phyloP scores from a whole-genome alignment of 805 yeast genomes.

The Suhomyces emberorum region DNA sequence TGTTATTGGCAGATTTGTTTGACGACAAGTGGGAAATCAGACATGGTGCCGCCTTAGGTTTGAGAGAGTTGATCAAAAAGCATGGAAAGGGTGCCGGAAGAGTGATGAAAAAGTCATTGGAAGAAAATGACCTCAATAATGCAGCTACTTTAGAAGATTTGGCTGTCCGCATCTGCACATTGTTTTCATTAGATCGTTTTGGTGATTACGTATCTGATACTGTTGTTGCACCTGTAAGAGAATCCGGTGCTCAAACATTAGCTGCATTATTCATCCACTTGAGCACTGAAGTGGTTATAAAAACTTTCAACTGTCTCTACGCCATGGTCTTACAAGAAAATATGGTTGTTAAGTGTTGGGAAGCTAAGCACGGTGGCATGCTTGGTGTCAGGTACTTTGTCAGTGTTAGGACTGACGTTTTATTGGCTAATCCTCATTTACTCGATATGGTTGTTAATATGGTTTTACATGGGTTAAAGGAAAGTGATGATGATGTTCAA shows the following conservation, averaged over 20 bases:
- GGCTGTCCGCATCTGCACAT: constrained; percentile 76
- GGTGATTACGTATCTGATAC: constrained; percentile 97
- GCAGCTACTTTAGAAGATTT: constrained; percentile 77
- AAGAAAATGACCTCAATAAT: constrained; percentile 66
- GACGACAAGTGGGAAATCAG: constrained; percentile 90
- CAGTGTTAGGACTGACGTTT: constrained; percentile 78
- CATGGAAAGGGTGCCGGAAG: constrained; percentile 89
- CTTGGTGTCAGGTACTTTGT: constrained; percentile 90
- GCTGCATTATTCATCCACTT: constrained; percentile 86
- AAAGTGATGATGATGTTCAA: constrained; percentile 91
- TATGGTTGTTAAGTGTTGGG: constrained; percentile 70
- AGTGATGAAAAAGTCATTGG: constrained; percentile 55
- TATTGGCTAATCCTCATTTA: constrained; percentile 53
- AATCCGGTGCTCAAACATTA: constrained; percentile 90
- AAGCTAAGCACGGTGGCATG: constrained; percentile 98
- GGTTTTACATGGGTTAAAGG: constrained; percentile 79
- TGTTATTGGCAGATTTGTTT: constrained; percentile 73
- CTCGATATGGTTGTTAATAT: constrained; percentile 73
- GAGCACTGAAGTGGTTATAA: constrained; percentile 52
- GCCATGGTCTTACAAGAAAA: constrained; percentile 66
- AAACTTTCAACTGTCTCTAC: constrained; percentile 63
- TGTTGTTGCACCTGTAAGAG: constrained; percentile 97
- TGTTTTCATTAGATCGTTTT: constrained; percentile 90
- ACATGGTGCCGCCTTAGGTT: constrained; percentile 92
- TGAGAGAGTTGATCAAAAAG: constrained; percentile 76